These are phyloP conservation scores for Diutina catenulata DNA, from an alignment of 1,139 yeast genomes.

Conservation along the genomic window DNA sequence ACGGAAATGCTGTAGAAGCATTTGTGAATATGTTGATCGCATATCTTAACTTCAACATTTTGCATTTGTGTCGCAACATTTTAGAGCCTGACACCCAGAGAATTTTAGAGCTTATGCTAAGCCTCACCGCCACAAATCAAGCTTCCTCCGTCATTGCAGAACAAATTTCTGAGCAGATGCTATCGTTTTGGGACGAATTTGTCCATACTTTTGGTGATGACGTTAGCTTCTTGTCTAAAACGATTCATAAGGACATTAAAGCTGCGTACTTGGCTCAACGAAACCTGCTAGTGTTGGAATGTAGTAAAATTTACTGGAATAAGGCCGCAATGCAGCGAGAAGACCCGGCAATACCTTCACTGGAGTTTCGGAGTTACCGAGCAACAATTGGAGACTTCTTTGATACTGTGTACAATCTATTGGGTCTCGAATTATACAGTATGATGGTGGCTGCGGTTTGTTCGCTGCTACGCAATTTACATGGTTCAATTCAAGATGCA, in stretches of 20 bases:
- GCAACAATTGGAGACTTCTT: slow-evolving; percentile 66
- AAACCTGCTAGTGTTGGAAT: slow-evolving; percentile 25
- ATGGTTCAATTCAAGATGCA: too few relatives aligned
- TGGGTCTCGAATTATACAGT: slow-evolving; percentile 45
- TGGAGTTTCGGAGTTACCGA: slow-evolving; percentile 57
- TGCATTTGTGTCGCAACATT: slow-evolving; percentile 36
- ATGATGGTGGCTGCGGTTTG: slow-evolving; percentile 34
- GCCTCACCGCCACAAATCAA: slow-evolving; percentile 42
- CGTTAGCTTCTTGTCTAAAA: not conserved
- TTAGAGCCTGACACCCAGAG: slow-evolving; percentile 24
- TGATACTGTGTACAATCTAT: slow-evolving; percentile 54
- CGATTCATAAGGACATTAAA: slow-evolving; percentile 6
- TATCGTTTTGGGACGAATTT: slow-evolving; percentile 73
- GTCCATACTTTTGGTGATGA: slow-evolving; percentile 35
- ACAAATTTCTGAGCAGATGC: slow-evolving; percentile 49
- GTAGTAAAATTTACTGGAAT: slow-evolving; percentile 50
- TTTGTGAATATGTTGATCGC: slow-evolving; percentile 42
- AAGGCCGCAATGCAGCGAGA: slow-evolving; percentile 19
- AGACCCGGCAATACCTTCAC: slow-evolving; percentile 9
- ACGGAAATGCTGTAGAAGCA: slow-evolving; percentile 31
- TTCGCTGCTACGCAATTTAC: not conserved
- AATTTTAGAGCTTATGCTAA: slow-evolving; percentile 38
- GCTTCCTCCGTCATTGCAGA: slow-evolving; percentile 61
- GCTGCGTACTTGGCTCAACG: slow-evolving; percentile 17
- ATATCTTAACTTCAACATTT: slow-evolving; percentile 40